Percentiles rank a stretch among this genome's conserved stretches.
phyloP scores from a whole-genome alignment of 257 asterid genomes.

The Petrea volubilis region DNA sequence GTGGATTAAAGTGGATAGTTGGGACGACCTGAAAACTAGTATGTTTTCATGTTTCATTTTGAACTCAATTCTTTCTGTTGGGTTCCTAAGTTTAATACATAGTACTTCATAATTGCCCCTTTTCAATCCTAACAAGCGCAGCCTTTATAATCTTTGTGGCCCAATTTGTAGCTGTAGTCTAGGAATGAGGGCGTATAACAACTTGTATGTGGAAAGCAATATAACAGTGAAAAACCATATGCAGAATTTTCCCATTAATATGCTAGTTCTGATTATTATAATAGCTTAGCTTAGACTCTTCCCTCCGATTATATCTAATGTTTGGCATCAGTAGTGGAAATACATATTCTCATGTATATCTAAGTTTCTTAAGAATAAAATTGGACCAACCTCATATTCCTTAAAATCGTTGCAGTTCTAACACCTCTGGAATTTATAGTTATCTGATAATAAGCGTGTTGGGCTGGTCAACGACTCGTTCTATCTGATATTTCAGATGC shows the following conservation, averaged over 20 bases:
- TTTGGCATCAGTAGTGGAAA: background rate
- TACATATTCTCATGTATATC: background rate
- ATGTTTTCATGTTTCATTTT: conserved; percentile 34
- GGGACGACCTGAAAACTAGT: conserved; percentile 72
- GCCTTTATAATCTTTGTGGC: background rate
- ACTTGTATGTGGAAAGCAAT: conserved; percentile 9
- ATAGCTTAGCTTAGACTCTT: conserved; percentile 1
- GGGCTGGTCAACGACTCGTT: background rate
- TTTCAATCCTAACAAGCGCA: background rate
- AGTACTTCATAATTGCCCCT: background rate
- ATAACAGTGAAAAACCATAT: background rate
- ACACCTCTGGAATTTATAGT: background rate
- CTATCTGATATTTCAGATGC: background rate
- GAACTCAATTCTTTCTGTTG: background rate
- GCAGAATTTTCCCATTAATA: background rate
- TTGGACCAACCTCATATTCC: background rate
- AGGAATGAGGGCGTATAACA: background rate
- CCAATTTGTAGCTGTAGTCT: background rate
- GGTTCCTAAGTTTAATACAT: background rate
- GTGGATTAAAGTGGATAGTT: conserved; percentile 76
- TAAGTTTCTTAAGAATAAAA: background rate
- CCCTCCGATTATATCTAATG: background rate
- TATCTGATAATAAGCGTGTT: background rate
- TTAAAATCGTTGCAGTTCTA: background rate
- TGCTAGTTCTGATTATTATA: background rate